Conservation (phyloP, 495 filamentous ascomycete genomes). For the Amphirosellinia nigrospora region DNA sequence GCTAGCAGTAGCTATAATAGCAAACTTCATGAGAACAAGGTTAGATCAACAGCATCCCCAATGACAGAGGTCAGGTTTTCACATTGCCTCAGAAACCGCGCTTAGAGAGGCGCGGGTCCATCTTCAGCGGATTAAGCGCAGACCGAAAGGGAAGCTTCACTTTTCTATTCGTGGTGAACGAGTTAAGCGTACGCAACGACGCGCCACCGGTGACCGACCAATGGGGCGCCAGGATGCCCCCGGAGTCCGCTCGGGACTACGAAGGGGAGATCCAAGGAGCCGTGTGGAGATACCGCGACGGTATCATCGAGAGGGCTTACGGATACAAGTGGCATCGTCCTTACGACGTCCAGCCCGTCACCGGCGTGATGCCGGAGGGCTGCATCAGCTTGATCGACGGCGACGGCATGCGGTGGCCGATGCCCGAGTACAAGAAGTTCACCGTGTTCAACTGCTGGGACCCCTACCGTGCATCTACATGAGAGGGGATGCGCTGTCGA, state of each 20-base stretch:
- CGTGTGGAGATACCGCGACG: constrained; percentile 41
- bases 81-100: background rate
- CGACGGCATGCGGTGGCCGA: background rate
- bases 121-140: background rate
- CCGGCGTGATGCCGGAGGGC: constrained; percentile 13
- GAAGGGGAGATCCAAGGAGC: constrained; percentile 19
- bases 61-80: background rate
- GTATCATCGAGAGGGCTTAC: constrained; percentile 27
- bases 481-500: constrained; percentile 34
- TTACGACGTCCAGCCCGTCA: background rate
- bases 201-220: constrained; percentile 21
- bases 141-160: background rate
- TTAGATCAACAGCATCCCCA: background rate
- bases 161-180: constrained; percentile 48
- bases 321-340: constrained; percentile 31
- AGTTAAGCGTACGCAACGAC: constrained; percentile 31
- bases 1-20: background rate
- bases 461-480: constrained; percentile 40
- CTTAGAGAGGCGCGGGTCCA: background rate
- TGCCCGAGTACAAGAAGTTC: background rate
- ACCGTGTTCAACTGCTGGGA: constrained; percentile 45
- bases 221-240: constrained; percentile 40
- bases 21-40: background rate
- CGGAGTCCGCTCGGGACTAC: constrained; percentile 25
- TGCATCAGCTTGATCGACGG: constrained; percentile 18